Evolutionary conservation across 1,284 basidiomycete species (phyloP), one percentile per base, ranked within the genome.

Genomic region (Xanthoconium separans): DNA sequence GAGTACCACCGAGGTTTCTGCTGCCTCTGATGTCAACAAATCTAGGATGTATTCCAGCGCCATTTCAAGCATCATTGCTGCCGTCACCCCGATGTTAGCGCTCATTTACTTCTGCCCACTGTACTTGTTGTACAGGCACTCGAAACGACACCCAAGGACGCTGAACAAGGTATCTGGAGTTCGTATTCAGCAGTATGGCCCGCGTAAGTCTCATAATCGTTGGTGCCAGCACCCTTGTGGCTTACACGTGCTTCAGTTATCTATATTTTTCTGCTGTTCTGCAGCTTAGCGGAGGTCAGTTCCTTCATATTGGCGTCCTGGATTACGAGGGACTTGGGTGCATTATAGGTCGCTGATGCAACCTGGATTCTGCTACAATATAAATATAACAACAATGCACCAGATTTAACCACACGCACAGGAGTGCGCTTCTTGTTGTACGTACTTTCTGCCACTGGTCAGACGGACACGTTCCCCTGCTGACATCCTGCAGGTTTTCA

Each of bases 291-390:
- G 5, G 75, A 78, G 71, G 83, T 82, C 60, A 22, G 58, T 46
- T 24, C 16, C 7, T 46, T 37, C 16, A 16, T n/a, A 29, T 24
- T 30, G 12, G 3, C 44, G 22, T 41, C 30, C 12, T 37, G 39
- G 29, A 50, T 47, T 41, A n/a, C 48, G 42, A 51, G 44, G 51
- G 33, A 66, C 24, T 29, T 0, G 6, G 33, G 44, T 41, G 27
- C 48, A 48, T 34, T 34, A n/a, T 48, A 84, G 83, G 65, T 79
- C 20, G 79, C 80, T 6, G 68, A 79, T 33, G 67, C 77, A 42
- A 77, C 74, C 55, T 85, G 83, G 83, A 67, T 85, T 42, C 62
- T 83, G 30, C 64, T 80, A 8, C 80, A 83, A 62, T 84, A 79
- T 63, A 68, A 69, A 34, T 75, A 75, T 62, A 75, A 77, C 51